phyloP scores from a whole-genome alignment of 768 basidiomycete species.

The Termitomyces sp. region DNA sequence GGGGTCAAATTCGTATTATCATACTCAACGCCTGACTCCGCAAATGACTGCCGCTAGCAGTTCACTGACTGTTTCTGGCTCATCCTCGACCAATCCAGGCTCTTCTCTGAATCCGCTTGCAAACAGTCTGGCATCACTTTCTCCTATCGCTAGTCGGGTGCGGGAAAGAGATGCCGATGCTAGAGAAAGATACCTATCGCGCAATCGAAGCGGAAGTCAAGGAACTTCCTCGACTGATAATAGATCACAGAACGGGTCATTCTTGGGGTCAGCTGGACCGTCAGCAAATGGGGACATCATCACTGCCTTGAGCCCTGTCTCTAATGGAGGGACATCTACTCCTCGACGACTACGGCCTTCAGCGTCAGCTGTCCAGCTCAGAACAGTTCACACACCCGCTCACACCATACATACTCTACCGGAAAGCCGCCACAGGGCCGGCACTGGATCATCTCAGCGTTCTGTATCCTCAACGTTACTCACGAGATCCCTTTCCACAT shows the following conservation, averaged over 20 bases:
- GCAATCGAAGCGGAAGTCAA: slow-evolving; percentile 79
- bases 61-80: slow-evolving; percentile 22
- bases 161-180: slow-evolving; percentile 82
- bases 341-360: slow-evolving; percentile 67
- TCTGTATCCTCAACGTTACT: slow-evolving; percentile 35
- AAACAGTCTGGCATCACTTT: slow-evolving; percentile 45
- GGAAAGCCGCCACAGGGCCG: slow-evolving; percentile 55
- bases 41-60: slow-evolving; percentile 26
- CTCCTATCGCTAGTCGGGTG: slow-evolving; percentile 77
- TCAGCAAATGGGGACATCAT: slow-evolving; percentile 53
- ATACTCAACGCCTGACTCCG: slow-evolving; percentile 22
- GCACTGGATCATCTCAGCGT: slow-evolving; percentile 57
- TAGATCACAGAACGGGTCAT: slow-evolving; percentile 54
- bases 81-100: slow-evolving; percentile 27
- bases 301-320: slow-evolving; percentile 38
- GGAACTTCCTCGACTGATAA: slow-evolving; percentile 69
- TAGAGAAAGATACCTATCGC: slow-evolving; percentile 78
- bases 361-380: slow-evolving; percentile 71
- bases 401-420: slow-evolving; percentile 27
- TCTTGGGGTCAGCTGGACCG: slow-evolving; percentile 41
- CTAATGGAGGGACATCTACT: slow-evolving; percentile 47
- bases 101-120: slow-evolving; percentile 28
- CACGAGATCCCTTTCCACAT: slow-evolving; percentile 53
- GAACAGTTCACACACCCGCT: slow-evolving; percentile 33
- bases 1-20: slow-evolving; percentile 39